These are phyloP conservation scores for Luvunga scandens DNA, from an alignment of 345 rosid genomes.

Conservation along the genomic window DNA sequence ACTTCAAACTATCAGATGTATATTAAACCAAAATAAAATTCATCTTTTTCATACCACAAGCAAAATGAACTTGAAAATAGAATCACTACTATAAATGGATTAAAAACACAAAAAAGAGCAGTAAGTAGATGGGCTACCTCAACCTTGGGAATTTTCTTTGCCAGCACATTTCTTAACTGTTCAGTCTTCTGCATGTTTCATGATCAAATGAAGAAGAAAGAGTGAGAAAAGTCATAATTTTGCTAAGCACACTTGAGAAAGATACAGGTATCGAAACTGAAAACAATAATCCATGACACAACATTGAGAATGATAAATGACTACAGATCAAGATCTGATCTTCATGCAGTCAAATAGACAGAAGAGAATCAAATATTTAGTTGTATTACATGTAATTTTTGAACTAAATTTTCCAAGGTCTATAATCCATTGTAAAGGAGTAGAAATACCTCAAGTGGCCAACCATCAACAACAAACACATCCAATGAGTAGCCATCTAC, in stretches of 20 bases:
- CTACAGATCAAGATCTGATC: conserved; percentile 2
- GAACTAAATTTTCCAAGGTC: conserved; percentile 3
- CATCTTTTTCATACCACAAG: neutral
- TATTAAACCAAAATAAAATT: neutral
- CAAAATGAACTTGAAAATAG: neutral
- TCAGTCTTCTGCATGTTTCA: conserved; percentile 49
- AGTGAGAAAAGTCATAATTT: neutral
- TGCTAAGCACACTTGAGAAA: neutral
- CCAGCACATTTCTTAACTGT: conserved; percentile 39
- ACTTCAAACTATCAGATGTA: conserved; percentile 30
- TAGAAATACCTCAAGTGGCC: conserved; percentile 48
- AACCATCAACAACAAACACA: conserved; percentile 68
- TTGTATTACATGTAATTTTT: neutral
- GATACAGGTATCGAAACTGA: neutral
- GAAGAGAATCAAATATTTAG: neutral
- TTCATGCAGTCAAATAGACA: neutral
- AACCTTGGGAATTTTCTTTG: conserved; percentile 43
- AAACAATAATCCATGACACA: neutral
- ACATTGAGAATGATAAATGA: conserved; percentile 2
- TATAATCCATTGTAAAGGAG: neutral
- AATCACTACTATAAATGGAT: neutral
- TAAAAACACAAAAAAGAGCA: neutral
- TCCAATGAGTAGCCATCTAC: conserved; percentile 70
- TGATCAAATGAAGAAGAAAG: neutral
- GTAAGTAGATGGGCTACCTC: conserved; percentile 38